Evolutionary conservation across 1,284 basidiomycete genomes (phyloP), one percentile per base, ranked within the genome.

Genomic region (Apiotrichum porosum): DNA sequence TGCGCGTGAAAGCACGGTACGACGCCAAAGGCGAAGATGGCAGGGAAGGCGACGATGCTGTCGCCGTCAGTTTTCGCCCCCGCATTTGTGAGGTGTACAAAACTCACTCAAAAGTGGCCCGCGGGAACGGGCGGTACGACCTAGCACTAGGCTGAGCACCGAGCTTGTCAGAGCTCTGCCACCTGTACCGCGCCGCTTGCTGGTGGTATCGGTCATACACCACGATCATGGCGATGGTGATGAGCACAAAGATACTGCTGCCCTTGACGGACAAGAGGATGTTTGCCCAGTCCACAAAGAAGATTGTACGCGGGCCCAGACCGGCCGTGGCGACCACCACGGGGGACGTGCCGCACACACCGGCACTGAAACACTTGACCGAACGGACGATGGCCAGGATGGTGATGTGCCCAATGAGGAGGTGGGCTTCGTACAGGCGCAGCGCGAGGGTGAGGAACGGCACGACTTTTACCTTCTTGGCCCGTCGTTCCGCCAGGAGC

Each of bases 371-470:
- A 19, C 19, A 44, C 24, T 47, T 19, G 37, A 43, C 6, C 40
- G 31, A 37, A n/a, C 54, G 51, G n/a, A 49, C 41, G 18, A 51
- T 46, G 32, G 58, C 47, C 24, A 62, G 50, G 22, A 57, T 37
- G 24, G 51, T 47, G 39, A 60, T 60, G 50, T 62, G 52, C 8
- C 56, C 64, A 53, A 68, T 62, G 56, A 69, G 63, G 40, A 66
- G 31, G 52, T 68, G 66, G 6, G 67, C 67, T 45, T 69, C 66
- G 53, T 62, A 69, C 22, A 69, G 38, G 10, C 66, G 57, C 19
- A 42, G 34, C 10, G 42, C 15, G 17, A 57, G 52, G 14, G 52
- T 35, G 17, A 57, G 18, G 47, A 60, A 55, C 15, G 57, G 54
- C 18, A 48, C 17, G 21, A 47, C 38, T 22, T 18, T 21, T 6